Evolutionary conservation across 2,329 filamentous ascomycete genomes (phyloP), one percentile per base, ranked within the genome.

Genomic region (Lasiodiplodia sp.): DNA sequence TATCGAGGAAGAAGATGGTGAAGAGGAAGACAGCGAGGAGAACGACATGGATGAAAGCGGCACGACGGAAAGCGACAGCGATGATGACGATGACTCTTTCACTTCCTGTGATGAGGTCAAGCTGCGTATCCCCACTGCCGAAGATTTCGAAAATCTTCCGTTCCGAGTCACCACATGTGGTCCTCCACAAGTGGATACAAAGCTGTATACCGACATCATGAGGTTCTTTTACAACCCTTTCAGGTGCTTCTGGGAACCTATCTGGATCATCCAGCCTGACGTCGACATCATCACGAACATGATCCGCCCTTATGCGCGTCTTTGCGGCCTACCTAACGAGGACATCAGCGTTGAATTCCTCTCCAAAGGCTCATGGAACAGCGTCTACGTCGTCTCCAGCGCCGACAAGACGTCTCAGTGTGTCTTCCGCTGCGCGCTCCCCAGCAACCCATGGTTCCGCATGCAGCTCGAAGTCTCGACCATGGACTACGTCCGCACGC

Each of bases 341-440:
- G 12, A 56, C 23, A 31, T 52, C 16, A 16, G 66, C 0, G 68
- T 69, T 25, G 23, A 64, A 7, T 70, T 71, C 49, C 49, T 71
- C 12, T 71, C 70, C 2, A 34, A 72, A 49, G 72, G 69, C 8
- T 6, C 68, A 1, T 69, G 70, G 52, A 72, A 70, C 55, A 73
- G 71, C 31, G 58, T 70, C n/a, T 75, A 72, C 68, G 69, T 66
- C 4, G 51, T 71, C 2, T 31, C 51, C 34, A 51, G 18, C n/a
- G 52, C 23, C 6, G 47, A 68, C 38, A 40, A 49, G 25, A 53
- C 38, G 12, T 21, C 23, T 1, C 60, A 70, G 31, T 68, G 55
- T 68, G 85, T 76, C 28, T 68, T 77, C 69, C 74, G 75, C 37
- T 69, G 74, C 37, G 38, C 69, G 4, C 63, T 76, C 6, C 73